phyloP scores from a whole-genome alignment of 2,329 filamentous ascomycete genomes.

The Scedosporium aurantiacum region DNA sequence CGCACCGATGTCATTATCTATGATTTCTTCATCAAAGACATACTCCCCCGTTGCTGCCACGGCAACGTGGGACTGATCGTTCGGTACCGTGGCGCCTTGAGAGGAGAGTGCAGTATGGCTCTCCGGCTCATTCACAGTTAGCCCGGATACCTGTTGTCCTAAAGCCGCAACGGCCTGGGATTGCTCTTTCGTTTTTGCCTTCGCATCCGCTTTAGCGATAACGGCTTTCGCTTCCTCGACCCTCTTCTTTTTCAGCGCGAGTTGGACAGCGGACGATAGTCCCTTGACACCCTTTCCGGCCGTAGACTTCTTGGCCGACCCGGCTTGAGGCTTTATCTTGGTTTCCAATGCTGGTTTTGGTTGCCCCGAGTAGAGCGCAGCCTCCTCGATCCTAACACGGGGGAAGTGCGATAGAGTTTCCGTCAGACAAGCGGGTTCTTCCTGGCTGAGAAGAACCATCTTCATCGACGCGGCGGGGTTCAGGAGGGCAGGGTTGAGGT shows the following conservation, averaged over 20 bases:
- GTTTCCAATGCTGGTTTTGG: neutral
- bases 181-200: neutral
- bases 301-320: neutral
- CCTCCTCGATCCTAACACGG: neutral
- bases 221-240: neutral
- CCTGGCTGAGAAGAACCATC: neutral
- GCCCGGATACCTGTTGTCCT: neutral
- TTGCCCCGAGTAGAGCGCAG: neutral
- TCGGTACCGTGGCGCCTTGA: neutral
- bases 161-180: neutral
- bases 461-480: neutral
- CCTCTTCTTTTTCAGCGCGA: neutral
- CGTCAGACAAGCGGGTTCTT: neutral
- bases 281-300: neutral
- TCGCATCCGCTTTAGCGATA: neutral
- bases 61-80: neutral
- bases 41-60: neutral
- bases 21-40: neutral
- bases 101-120: neutral
- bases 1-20: neutral
- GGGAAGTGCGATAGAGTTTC: conserved; percentile 1
- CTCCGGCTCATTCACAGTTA: neutral
- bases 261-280: neutral
- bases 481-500: neutral
- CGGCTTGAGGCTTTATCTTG: neutral